Percentiles rank a stretch among this genome's conserved stretches.
These are phyloP conservation scores for Penicillium sp. DNA, from an alignment of 2,329 filamentous ascomycete genomes.

Conservation along the genomic window DNA sequence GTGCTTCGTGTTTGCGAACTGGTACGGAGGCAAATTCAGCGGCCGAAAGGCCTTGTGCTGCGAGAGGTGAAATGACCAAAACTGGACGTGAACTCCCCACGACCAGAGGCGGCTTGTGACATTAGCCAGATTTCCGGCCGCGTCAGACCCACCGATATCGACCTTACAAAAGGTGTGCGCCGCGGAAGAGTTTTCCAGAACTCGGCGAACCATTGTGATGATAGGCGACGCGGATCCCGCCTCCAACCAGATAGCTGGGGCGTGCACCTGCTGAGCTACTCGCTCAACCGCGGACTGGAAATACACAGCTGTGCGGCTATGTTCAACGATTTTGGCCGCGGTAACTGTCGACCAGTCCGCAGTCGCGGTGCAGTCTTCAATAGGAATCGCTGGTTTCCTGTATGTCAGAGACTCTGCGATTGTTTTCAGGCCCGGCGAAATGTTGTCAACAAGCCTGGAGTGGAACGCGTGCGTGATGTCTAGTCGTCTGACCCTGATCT, in stretches of 20 bases:
- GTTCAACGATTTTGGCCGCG: neutral
- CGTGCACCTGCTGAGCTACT: neutral
- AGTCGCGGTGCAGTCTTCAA: neutral
- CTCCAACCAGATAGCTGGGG: neutral
- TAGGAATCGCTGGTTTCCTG: neutral
- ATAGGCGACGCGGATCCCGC: neutral
- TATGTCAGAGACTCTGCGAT: neutral
- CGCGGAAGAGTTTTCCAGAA: neutral
- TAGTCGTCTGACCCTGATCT: neutral
- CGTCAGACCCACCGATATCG: neutral
- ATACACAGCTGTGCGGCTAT: conserved; percentile 2
- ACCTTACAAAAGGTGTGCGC: neutral
- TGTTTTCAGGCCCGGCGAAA: neutral
- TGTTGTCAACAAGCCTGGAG: neutral
- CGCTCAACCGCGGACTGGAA: conserved; percentile 1
- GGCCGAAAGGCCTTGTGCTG: neutral
- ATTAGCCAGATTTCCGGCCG: neutral
- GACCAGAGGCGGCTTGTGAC: neutral
- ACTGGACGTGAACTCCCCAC: neutral
- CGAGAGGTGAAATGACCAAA: conserved; percentile 1
- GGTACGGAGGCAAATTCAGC: conserved; percentile 3
- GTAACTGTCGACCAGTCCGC: neutral
- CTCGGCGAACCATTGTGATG: neutral
- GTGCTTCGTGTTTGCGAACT: neutral
- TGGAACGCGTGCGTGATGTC: conserved; percentile 7